Evolutionary conservation across 2,329 filamentous ascomycete species (phyloP), one percentile per base, ranked within the genome.

Genomic region (Zymoseptoria brevis): DNA sequence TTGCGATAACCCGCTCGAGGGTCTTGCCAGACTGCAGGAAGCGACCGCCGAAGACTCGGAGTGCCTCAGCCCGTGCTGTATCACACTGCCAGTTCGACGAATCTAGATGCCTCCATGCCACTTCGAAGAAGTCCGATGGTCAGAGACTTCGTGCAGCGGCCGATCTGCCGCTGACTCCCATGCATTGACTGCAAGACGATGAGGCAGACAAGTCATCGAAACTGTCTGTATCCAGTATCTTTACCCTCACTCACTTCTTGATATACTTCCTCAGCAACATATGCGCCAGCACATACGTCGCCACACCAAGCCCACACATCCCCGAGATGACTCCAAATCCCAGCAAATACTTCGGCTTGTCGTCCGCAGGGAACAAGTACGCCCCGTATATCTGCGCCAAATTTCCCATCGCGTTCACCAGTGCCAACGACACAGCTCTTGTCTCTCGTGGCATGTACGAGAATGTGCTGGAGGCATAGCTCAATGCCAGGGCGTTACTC

Each of bases 401-500:
- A 41, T 65, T 74, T 72, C 45, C 70, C 69, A 21, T 72, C 67
- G 67, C 67, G 55, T 70, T 70, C 51, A 69, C 63, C 41, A 68
- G 30, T 7, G 65, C 69, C n/a, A 71, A 62, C 11, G 68, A 66
- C 0, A 66, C 68, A n/a, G 67, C 67, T 56, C 68, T 62, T 52
- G 68, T 69, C 13, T 66, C 67, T 16, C 65, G 68, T 4, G 67
- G 67, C 75, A 83, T 78, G 19, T 72, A 68, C 1, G 75, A 75
- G 64, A 84, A 83, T 0, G 79, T 80, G 0, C 79, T 78, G 3
- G 79, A 79, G 0, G 79, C 79, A 58, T 79, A 83, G 0, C 79
- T 76, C 19, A 84, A 72, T 0, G 77, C 74, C 2, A 80, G 73
- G 0, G 77, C 80, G 64, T 84, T 83, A 1, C 77, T 76, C 0